Evolutionary conservation across 257 asterid genomes (phyloP).

Genomic region (Avicennia marina): DNA sequence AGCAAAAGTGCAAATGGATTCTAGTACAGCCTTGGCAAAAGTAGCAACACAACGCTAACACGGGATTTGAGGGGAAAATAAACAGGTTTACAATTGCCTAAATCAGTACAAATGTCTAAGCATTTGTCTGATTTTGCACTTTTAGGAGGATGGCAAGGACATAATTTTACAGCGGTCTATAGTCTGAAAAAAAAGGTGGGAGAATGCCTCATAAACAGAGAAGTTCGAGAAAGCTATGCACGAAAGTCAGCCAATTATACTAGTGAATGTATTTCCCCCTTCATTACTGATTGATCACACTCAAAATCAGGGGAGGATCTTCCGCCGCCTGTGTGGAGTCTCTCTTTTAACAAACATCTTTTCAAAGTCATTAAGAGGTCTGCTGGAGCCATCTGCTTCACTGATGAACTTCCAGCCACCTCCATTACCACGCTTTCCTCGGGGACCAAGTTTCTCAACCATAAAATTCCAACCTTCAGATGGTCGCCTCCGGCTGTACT

Average conservation of each 20-base stretch:
- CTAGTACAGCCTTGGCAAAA: too few species aligned
- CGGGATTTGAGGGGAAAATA: conserved; percentile 1
- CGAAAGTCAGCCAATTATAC: not conserved
- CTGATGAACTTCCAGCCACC: conserved; percentile 93
- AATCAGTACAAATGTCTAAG: conserved; percentile 10
- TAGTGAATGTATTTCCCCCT: not conserved
- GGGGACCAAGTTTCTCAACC: conserved; percentile 80
- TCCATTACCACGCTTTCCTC: conserved; percentile 74
- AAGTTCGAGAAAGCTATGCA: not conserved
- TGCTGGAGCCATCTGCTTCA: conserved; percentile 76
- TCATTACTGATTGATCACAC: not conserved
- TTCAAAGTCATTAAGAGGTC: conserved; percentile 76
- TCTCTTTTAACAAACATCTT: conserved; percentile 85
- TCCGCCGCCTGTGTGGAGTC: conserved; percentile 72
- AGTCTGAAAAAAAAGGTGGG: not conserved
- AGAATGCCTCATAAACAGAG: not conserved
- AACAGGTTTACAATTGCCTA: conserved; percentile 18
- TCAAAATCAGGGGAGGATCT: conserved; percentile 67
- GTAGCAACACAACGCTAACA: too few species aligned
- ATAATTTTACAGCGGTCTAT: not conserved
- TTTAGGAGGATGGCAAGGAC: not conserved
- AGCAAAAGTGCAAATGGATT: too few species aligned
- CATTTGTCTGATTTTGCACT: conserved; percentile 14
- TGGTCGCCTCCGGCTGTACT: conserved; percentile 91
- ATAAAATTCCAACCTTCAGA: conserved; percentile 79